Base-by-base conservation (phyloP, 768 basidiomycete species). In the Ramaria rubella region DNA sequence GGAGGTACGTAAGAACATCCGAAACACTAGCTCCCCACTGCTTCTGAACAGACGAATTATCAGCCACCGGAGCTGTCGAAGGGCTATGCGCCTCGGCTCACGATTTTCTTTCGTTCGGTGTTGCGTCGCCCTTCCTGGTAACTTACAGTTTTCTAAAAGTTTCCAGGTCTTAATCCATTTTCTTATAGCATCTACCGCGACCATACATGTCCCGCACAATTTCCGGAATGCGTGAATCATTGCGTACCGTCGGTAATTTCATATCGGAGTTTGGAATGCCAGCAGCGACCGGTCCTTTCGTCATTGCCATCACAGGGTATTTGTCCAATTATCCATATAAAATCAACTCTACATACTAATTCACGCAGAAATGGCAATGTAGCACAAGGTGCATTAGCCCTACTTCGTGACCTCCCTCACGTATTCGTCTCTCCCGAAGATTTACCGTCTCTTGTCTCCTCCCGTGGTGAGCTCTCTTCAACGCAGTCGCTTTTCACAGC, bases 21-120 rank as follows among this genome's bases (percentile, higher is more conserved):
- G n/a, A 26, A 60, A 36, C 51, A 42, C 7, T 12, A 12, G 11
- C 42, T 17, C 30, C 21, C 42, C 26, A 52, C 15, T 11, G 17
- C 5, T 8, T 52, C n/a, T 53, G 30, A 58, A 52, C 45, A 31
- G 24, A 19, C 9, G 19, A 38, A 29, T 29, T 27, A 57, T 65
- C 67, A 92, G 90, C 90, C 57, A 89, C 89, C 11, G 93, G 92
- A 12, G 84, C 83, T 6, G 79, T 92, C 2, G 93, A 94, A 70
- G 86, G 90, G 0, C 77, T 94, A 23, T 81, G 78, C 1, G 77
- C 88, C 4, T 81, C 90, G 67, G 91, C 90, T 0, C 85, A 91
- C 43, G 80, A 83, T 1, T 82, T 92, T 62, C 76, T 95, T 5
- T 81, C 87, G 64, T 73, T 82, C 7, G 94, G 94, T 0, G 75